Evolutionary conservation across 306 rosid species (phyloP), one percentile per base, ranked within the genome.

Genomic region (Vicia villosa): DNA sequence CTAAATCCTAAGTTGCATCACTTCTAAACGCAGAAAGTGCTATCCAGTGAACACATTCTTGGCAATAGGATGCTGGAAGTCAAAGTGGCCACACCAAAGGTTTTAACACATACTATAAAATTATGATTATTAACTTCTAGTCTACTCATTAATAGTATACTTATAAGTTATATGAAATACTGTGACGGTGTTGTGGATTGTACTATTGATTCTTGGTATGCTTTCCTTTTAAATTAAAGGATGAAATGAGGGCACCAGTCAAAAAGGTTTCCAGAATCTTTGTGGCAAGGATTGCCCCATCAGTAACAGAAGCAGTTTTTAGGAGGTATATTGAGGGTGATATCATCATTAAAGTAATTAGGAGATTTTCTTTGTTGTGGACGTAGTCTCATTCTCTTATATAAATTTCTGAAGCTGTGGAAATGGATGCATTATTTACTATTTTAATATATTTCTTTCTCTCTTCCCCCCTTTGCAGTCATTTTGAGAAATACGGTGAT

Each of bases 61-160:
- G 96, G 97, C 22, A 87, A 89, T 74, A 80, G 97, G 81, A 91
- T 84, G 74, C 83, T 95, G 82, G 97, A 95, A 88, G 95, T 95
- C 74, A 95, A 91, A 91, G 92, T 95, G 70, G 99, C 99, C 26
- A 95, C 99, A 1, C 99, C 99, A 17, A 95, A 95, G 96, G 99
- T 94, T 78, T 43, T 54, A 28, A 20, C 55, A 12, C 66, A 46
- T 37, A 43, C 61, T 46, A 40, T 26, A 30, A 58, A 54, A 22
- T 63, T 9, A 5, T 47, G 60, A 26, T 49, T 66, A 63, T 21
- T 20, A 5, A 43, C 41, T 47, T 10, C 32, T 60, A 26, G 67
- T 51, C 21, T 72, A 17, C 19, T 54, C 40, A 13, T 81, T 32
- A 56, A 46, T 80, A 34, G 14, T 56, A 32, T 74, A 12, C 57